Evolutionary conservation across 2,329 filamentous ascomycete species (phyloP).

Genomic region (Nannizziopsis barbatae): DNA sequence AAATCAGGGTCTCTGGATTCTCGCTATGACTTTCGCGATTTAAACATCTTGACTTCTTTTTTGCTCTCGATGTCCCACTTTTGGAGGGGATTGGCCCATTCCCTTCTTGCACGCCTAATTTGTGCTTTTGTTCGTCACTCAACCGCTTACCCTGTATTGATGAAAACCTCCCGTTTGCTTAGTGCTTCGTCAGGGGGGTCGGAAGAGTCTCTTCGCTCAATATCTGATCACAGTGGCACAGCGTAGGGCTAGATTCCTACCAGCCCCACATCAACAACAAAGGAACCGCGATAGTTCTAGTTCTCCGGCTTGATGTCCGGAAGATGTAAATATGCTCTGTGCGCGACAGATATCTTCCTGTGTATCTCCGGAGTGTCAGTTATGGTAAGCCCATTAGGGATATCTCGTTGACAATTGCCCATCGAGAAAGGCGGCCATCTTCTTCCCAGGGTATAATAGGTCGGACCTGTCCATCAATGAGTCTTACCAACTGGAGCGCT

Average conservation of each 20-base stretch:
- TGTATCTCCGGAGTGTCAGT: conserved; percentile 12
- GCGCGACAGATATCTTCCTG: conserved; percentile 13
- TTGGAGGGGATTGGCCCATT: no score
- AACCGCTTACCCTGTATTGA: no score
- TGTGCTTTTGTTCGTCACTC: no score
- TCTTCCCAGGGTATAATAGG: not conserved
- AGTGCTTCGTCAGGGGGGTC: no score
- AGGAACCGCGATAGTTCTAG: conserved; percentile 13
- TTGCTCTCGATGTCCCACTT: no score
- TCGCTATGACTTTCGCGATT: no score
- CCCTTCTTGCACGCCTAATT: no score
- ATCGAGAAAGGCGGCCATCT: conserved; percentile 1
- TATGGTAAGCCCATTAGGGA: conserved; percentile 4
- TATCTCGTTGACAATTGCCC: conserved; percentile 15
- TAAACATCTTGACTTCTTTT: no score
- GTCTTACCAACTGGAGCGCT: conserved; percentile 14
- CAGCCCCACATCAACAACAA: conserved; percentile 12
- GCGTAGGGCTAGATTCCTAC: conserved; percentile 12
- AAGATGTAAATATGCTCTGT: conserved; percentile 10
- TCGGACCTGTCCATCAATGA: conserved; percentile 10
- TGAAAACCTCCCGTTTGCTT: no score
- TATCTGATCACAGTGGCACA: no score
- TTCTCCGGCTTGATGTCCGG: conserved; percentile 8
- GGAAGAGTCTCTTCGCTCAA: no score
- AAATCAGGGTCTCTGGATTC: no score